Evolutionary conservation across 2,329 filamentous ascomycete species (phyloP).

Genomic region (Colletotrichum destructivum): DNA sequence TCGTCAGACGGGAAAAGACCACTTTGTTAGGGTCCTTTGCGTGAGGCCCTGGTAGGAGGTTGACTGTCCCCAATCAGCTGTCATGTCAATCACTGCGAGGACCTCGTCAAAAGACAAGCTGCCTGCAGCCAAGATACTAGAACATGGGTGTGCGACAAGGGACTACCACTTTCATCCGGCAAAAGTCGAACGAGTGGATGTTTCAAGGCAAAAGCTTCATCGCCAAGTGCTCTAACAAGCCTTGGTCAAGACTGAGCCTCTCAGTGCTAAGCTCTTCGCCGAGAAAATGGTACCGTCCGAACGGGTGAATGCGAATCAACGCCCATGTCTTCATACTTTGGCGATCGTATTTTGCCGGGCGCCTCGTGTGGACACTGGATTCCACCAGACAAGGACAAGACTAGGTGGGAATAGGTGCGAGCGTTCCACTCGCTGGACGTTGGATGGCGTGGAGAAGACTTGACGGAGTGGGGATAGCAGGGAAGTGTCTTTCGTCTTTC

Average conservation of each 20-base stretch:
- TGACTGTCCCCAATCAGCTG: slow-evolving; percentile 28
- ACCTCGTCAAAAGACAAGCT: slow-evolving; percentile 23
- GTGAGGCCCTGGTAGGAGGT: slow-evolving; percentile 23
- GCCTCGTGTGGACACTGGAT: slow-evolving; percentile 22
- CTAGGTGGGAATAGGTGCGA: slow-evolving; percentile 25
- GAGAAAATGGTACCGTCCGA: slow-evolving; percentile 27
- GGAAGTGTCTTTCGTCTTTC: slow-evolving; percentile 19
- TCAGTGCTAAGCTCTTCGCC: slow-evolving; percentile 16
- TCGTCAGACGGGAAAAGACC: slow-evolving; percentile 32
- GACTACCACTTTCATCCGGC: slow-evolving; percentile 33
- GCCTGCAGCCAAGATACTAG: slow-evolving; percentile 29
- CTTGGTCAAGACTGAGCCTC: slow-evolving; percentile 18
- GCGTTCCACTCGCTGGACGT: slow-evolving; percentile 30
- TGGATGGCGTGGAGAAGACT: slow-evolving; percentile 35
- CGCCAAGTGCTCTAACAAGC: slow-evolving; percentile 21
- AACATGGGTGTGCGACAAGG: slow-evolving; percentile 23
- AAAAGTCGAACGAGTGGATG: slow-evolving; percentile 33
- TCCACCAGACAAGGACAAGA: slow-evolving; percentile 38
- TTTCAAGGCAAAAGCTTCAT: slow-evolving; percentile 40
- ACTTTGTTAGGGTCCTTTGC: slow-evolving; percentile 38
- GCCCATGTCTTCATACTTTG: slow-evolving; percentile 19
- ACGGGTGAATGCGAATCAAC: slow-evolving; percentile 29
- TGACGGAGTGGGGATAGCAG: slow-evolving; percentile 24
- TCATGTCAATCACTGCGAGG: slow-evolving; percentile 18
- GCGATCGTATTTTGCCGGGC: slow-evolving; percentile 36